A percentile compares a stretch with the other conserved stretches of the same genome.
phyloP scores from a whole-genome alignment of 352 stramenopile genomes.

The Phytophthora uliginosa region DNA sequence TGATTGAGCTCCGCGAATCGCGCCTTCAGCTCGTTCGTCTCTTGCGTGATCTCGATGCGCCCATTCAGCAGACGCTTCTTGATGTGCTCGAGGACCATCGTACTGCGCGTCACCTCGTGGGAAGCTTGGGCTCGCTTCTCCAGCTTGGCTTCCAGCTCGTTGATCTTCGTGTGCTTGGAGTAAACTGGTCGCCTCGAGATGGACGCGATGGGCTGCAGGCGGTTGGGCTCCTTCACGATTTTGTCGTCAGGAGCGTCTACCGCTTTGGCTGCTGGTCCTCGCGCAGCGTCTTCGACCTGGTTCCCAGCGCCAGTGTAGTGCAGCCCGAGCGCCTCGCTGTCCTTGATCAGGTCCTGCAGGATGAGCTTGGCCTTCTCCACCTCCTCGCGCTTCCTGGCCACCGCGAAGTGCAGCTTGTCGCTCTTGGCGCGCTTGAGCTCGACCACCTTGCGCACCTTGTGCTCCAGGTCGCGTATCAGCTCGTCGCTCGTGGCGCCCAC shows the following conservation, averaged over 20 bases:
- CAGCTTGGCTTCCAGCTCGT: constrained; percentile 74
- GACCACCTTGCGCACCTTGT: constrained; percentile 83
- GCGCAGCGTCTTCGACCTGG: constrained; percentile 30
- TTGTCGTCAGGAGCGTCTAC: constrained; percentile 1
- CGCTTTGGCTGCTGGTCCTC: neutral
- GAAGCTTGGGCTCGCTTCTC: constrained; percentile 67
- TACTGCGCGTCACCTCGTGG: constrained; percentile 67
- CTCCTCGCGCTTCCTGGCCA: constrained; percentile 77
- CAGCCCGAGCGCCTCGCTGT: constrained; percentile 76
- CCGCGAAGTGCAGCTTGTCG: constrained; percentile 76
- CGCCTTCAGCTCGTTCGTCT: constrained; percentile 75
- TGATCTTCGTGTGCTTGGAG: constrained; percentile 89
- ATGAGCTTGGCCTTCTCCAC: constrained; percentile 69
- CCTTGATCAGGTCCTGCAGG: constrained; percentile 81
- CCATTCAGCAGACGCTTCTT: constrained; percentile 77
- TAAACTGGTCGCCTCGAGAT: constrained; percentile 85
- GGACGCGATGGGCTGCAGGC: constrained; percentile 76
- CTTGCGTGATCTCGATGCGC: constrained; percentile 53
- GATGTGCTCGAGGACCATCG: constrained; percentile 84
- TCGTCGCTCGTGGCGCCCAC: constrained; percentile 76
- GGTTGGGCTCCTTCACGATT: constrained; percentile 59
- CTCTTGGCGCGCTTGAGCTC: constrained; percentile 83
- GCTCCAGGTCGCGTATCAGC: constrained; percentile 80
- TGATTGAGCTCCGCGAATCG: constrained; percentile 70
- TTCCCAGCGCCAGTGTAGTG: constrained; percentile 52